These are phyloP conservation scores for Papiliotrema terrestris DNA, from an alignment of 1,284 basidiomycete genomes.

Conservation along the genomic window DNA sequence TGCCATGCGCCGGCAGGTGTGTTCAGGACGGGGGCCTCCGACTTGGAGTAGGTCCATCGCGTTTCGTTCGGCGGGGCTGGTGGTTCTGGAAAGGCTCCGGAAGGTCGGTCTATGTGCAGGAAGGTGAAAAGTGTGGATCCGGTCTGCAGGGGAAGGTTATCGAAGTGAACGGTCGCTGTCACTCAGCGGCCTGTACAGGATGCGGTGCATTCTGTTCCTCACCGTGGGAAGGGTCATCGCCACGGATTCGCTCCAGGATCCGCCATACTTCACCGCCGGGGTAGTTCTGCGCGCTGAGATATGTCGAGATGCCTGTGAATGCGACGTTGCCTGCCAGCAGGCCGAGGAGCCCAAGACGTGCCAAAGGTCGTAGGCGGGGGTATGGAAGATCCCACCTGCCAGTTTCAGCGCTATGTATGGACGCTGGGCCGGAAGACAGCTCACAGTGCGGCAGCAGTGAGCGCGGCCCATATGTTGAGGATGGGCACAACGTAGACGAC, in stretches of 20 bases:
- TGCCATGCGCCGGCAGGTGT: slow-evolving; percentile 30
- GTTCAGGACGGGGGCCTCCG: slow-evolving; percentile 58
- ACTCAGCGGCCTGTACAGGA: background rate
- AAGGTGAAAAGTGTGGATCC: slow-evolving; percentile 88
- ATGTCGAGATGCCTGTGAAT: slow-evolving; percentile 57
- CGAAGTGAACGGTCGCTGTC: slow-evolving; percentile 8
- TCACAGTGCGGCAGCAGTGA: slow-evolving; percentile 49
- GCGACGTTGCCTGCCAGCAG: slow-evolving; percentile 55
- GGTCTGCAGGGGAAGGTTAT: slow-evolving; percentile 59
- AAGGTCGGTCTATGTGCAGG: slow-evolving; percentile 12
- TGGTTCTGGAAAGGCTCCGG: slow-evolving; percentile 7
- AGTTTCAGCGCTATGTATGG: background rate
- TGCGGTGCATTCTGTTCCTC: background rate
- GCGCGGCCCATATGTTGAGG: slow-evolving; percentile 74
- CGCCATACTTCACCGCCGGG: slow-evolving; percentile 78
- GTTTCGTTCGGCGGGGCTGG: slow-evolving; percentile 71
- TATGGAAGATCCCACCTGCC: slow-evolving; percentile 16
- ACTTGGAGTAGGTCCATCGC: slow-evolving; percentile 5
- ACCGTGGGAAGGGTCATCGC: too few species aligned
- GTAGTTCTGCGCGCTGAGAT: slow-evolving; percentile 73
- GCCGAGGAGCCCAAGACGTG: slow-evolving; percentile 48
- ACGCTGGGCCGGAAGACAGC: background rate
- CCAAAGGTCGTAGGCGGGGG: slow-evolving; percentile 8
- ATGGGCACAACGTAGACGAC: slow-evolving; percentile 80
- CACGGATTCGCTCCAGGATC: slow-evolving; percentile 54